Conservation (phyloP, 805 yeast genomes). For the Nadsonia fulvescens region DNA sequence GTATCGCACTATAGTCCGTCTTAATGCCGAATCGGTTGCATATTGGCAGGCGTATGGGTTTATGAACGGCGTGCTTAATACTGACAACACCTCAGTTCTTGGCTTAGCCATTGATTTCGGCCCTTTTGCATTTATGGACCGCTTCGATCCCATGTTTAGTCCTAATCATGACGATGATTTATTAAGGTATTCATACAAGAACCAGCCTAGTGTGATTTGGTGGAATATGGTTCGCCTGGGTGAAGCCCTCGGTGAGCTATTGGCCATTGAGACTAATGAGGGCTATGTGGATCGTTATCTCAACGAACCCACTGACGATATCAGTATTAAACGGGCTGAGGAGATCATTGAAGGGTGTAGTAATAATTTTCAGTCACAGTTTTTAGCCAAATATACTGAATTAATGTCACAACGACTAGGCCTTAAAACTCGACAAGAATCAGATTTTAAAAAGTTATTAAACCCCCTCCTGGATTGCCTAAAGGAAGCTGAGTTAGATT, state of each 20-base stretch:
- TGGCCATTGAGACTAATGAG: conserved; percentile 50
- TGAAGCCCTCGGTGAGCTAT: conserved; percentile 62
- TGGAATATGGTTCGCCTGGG: conserved; percentile 82
- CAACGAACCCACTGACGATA: conserved; percentile 10
- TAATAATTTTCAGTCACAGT: conserved; percentile 44
- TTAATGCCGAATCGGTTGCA: conserved; percentile 66
- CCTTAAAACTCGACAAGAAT: conserved; percentile 24
- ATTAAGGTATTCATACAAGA: conserved; percentile 59
- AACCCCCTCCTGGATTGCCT: conserved; percentile 46
- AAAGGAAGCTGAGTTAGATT: conserved; percentile 49
- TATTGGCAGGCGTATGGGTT: conserved; percentile 86
- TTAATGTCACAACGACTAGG: conserved; percentile 57
- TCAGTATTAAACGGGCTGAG: conserved; percentile 38
- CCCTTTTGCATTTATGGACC: conserved; percentile 83
- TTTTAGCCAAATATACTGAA: conserved; percentile 37
- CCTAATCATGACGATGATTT: conserved; percentile 78
- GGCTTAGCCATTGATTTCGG: conserved; percentile 90
- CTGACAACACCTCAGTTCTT: conserved; percentile 81
- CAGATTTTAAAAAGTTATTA: conserved; percentile 24
- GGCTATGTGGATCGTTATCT: conserved; percentile 26
- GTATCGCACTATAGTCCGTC: conserved; percentile 48
- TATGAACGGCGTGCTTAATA: conserved; percentile 82
- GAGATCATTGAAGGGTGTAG: conserved; percentile 45
- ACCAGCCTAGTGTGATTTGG: conserved; percentile 77
- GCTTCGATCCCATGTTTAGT: conserved; percentile 62